Evolutionary conservation across 2,329 filamentous ascomycete genomes (phyloP).

Genomic region (Rugonectria rugulosa): DNA sequence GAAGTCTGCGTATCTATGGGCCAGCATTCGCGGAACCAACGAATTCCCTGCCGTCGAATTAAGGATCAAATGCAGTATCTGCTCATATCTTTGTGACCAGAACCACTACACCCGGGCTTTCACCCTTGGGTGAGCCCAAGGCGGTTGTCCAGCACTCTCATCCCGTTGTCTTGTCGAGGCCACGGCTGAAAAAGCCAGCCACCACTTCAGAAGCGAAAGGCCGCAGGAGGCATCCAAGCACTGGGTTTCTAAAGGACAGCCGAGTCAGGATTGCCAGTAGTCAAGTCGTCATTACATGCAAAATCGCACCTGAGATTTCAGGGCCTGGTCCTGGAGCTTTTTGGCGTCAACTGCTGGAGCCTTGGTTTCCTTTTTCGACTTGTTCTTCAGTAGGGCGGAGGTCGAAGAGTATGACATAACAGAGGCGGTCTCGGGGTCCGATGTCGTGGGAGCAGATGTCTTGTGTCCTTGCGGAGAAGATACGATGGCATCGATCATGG

Average conservation of each 20-base stretch:
- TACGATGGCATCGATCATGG: conserved; percentile 5
- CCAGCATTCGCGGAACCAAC: no score
- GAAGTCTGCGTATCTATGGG: no score
- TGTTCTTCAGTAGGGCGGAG: conserved; percentile 33
- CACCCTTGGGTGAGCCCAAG: neutral
- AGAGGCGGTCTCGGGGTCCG: conserved; percentile 37
- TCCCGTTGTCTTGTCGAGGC: neutral
- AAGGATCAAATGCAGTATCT: no score
- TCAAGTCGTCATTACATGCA: conserved; percentile 26
- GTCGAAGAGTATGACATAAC: conserved; percentile 36
- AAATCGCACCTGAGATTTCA: conserved; percentile 39
- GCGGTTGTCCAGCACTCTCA: neutral
- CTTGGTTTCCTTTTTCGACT: conserved; percentile 20
- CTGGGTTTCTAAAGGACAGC: neutral
- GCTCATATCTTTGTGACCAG: no score
- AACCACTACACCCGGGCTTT: neutral
- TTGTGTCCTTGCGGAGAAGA: conserved; percentile 4
- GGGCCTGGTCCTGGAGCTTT: conserved; percentile 39
- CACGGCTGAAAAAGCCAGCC: neutral
- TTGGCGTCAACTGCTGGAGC: conserved; percentile 29
- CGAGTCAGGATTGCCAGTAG: neutral
- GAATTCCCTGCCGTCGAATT: no score
- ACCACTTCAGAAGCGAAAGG: neutral
- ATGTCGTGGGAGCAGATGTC: conserved; percentile 8
- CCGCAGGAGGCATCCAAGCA: neutral